Base-by-base conservation (phyloP, 176 grass and related monocot species). In the Triticum timopheevii region DNA sequence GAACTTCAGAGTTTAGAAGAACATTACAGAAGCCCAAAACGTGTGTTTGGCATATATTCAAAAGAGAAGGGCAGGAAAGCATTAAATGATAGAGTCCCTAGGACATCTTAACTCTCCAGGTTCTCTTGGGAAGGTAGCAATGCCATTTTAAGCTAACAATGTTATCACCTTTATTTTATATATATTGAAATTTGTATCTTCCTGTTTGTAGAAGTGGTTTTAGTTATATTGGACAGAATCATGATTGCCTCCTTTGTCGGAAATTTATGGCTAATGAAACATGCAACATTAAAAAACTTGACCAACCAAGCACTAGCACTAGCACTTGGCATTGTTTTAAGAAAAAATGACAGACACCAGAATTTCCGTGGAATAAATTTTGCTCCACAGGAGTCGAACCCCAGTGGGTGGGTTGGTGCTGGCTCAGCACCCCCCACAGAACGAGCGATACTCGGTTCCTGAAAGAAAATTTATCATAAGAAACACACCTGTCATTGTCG, bases 21-120 rank as follows among this genome's bases (percentile, higher is more conserved):
- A 56, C 16, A 5, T 12, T 22, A 69, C 67, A 64, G 47, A 81
- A 27, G 80, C 66, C 28, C 45, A 69, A 70, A 70, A 52, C 65
- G 54, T 82, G 22, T 82, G 12, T 15, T 78, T 82, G 49, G 44
- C 66, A 54, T 82, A 65, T 34, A 58, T 56, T 56, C n/a, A 39
- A 38, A 82, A 83, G 22, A 72, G 4, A 69, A 83, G 71, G 66
- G 13, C n/a, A 56, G 49, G 33, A 72, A 73, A 83, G 3, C 33
- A 13, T 38, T 39, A n/a, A 50, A 83, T 83, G n/a, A 61, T 61
- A 39, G 19, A 11, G 20, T 61, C 15, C 35, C 31, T 59, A 62
- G 36, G 52, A 17, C 30, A 3, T 61, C 35, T 59, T 59, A 73
- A 61, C 47, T 7, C 24, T 30, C 31, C 34, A 40, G 19, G 7